phyloP scores from a whole-genome alignment of 1,284 basidiomycete genomes.

The Meripilus lineatus region DNA sequence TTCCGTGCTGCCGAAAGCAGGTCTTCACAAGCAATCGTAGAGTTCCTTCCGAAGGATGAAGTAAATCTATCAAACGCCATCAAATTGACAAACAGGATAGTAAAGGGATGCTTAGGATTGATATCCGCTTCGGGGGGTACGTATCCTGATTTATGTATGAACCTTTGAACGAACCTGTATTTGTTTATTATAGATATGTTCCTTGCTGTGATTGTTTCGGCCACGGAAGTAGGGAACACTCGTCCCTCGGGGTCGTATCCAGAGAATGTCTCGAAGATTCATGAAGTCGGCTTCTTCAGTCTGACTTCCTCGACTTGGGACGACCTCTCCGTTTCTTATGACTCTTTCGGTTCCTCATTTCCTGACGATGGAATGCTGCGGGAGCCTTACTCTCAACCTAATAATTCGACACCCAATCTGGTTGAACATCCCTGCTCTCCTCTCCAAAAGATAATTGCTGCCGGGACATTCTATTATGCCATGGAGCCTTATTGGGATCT shows the following conservation, averaged over 20 bases:
- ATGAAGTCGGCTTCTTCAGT: slow-evolving; percentile 76
- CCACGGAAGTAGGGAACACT: slow-evolving; percentile 76
- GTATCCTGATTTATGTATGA: slow-evolving; percentile 24
- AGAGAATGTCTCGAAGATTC: slow-evolving; percentile 69
- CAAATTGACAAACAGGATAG: slow-evolving; percentile 56
- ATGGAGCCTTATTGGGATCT: slow-evolving; percentile 83
- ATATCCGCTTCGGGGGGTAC: slow-evolving; percentile 65
- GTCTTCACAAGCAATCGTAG: slow-evolving; percentile 69
- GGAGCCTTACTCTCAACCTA: slow-evolving; percentile 38
- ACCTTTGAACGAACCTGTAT: not conserved
- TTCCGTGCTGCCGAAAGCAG: slow-evolving; percentile 62
- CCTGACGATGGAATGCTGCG: slow-evolving; percentile 45
- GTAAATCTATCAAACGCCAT: slow-evolving; percentile 63
- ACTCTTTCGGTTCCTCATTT: slow-evolving; percentile 39
- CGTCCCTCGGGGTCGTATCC: slow-evolving; percentile 52
- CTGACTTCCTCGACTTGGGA: slow-evolving; percentile 71
- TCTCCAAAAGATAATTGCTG: slow-evolving; percentile 87
- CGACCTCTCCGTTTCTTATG: slow-evolving; percentile 48
- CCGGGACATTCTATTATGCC: slow-evolving; percentile 93
- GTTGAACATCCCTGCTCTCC: slow-evolving; percentile 90
- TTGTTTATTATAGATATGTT: slow-evolving; percentile 58
- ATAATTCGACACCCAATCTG: slow-evolving; percentile 38
- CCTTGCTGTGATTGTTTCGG: slow-evolving; percentile 69
- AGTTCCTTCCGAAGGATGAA: slow-evolving; percentile 72
- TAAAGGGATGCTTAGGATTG: slow-evolving; percentile 81